Evolutionary conservation across 192 early-diverging fungal species (phyloP), one percentile per base, ranked within the genome.

Genomic region (Coemansia sp.): DNA sequence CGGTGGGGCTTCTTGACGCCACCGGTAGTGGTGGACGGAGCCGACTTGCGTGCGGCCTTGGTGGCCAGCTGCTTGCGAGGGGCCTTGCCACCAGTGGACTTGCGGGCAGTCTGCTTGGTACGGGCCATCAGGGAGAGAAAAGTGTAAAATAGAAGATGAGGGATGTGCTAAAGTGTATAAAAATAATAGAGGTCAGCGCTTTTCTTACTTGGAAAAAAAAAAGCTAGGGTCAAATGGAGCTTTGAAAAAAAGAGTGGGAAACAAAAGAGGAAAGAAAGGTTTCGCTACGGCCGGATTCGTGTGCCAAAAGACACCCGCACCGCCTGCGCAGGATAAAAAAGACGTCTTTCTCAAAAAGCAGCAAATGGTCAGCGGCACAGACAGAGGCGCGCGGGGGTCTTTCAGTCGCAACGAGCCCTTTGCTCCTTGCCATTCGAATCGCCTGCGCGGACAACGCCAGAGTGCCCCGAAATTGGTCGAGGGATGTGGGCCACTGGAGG

Each of bases 1-100:
- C 91, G 90, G 87, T 92, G 90, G 57, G 89, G 88, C 83, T 90
- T 90, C 93, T 96, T 96, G 73, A 97, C 96, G 84, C 94, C 94
- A 74, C 96, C 96, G 62, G 94, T 92, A 51, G 92, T 88, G 67
- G 50, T 60, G 22, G 66, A 84, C 78, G 90, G 91, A 12, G 96
- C 94, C n/a, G 92, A 92, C 85, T 96, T 99, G 87, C 95, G 93
- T 25, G 97, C 96, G 31, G 93, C 94, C 87, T 94, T 95, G 81
- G 94, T 94, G 60, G 94, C 93, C 60, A 93, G 88, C 84, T 95
- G 95, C 88, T 97, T 99, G 72, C 96, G 90, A 52, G 97, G 97
- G 25, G 97, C 97, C 84, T 99, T 99, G 74, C 97, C 97, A 82
- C 97, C 97, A 64, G 97, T 99, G 51, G 95, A 97, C 85, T 99